Evolutionary conservation across 495 filamentous ascomycete species (phyloP).

Genomic region (Elasticomyces elasticus): DNA sequence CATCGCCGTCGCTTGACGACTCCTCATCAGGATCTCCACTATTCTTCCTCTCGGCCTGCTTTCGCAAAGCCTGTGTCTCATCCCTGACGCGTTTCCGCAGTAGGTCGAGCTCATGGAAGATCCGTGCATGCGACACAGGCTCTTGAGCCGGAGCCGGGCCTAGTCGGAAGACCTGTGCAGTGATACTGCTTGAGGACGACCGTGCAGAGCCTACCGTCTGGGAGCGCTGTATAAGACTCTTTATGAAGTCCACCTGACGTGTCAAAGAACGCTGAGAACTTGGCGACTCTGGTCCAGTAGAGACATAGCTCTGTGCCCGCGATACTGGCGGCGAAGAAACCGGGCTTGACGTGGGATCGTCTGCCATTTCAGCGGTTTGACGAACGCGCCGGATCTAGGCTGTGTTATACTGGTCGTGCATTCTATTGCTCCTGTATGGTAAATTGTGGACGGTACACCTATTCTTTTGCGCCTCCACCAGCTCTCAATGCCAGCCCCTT

Average conservation of each 20-base stretch:
- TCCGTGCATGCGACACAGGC: conserved; percentile 3
- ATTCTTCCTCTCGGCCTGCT: neutral
- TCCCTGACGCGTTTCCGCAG: conserved; percentile 8
- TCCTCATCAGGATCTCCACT: conserved; percentile 16
- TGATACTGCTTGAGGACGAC: conserved; percentile 7
- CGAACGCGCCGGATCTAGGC: no score
- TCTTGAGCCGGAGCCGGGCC: neutral
- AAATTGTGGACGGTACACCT: no score
- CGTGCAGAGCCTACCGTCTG: neutral
- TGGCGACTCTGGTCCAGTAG: conserved; percentile 1
- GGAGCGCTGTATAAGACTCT: conserved; percentile 14
- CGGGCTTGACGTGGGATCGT: no score
- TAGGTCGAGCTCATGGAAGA: conserved; percentile 17
- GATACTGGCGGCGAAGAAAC: no score
- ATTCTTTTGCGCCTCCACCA: no score
- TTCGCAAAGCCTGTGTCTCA: neutral
- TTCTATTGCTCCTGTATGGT: no score
- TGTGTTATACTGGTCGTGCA: no score
- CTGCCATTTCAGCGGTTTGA: no score
- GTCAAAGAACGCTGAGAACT: neutral
- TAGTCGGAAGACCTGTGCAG: conserved; percentile 16
- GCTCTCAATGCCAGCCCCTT: no score
- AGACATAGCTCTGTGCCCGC: conserved; percentile 6
- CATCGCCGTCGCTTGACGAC: conserved; percentile 4
- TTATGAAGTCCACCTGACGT: conserved; percentile 22